Evolutionary conservation across 148 eudicot species (phyloP).

Genomic region (Tetragonia tetragonoides): DNA sequence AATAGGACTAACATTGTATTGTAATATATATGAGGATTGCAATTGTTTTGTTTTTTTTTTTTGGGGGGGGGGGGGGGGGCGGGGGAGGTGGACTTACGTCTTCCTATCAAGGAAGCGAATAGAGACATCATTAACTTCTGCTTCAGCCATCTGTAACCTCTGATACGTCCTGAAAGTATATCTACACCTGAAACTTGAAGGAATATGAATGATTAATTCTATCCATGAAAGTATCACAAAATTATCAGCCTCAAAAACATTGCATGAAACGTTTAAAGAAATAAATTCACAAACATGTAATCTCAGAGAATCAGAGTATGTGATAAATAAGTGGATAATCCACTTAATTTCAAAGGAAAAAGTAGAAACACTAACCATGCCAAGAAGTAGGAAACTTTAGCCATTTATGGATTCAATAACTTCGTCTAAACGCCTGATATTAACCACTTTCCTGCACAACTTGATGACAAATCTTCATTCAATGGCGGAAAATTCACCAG

Average conservation of each 20-base stretch:
- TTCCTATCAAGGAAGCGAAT: slow-evolving; percentile 87
- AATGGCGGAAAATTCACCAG: slow-evolving; percentile 30
- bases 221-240: not conserved
- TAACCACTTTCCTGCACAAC: slow-evolving; percentile 97
- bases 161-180: slow-evolving; percentile 95
- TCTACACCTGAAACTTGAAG: slow-evolving; percentile 87
- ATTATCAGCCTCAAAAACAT: slow-evolving; percentile 1
- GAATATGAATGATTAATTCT: slow-evolving; percentile 2
- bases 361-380: slow-evolving; percentile 63
- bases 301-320: no score
- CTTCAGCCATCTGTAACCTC: slow-evolving; percentile 89
- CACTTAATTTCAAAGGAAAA: not conserved
- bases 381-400: slow-evolving; percentile 96
- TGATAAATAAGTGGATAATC: no score
- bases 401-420: slow-evolving; percentile 87
- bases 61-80: no score
- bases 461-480: slow-evolving; percentile 46
- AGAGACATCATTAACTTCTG: slow-evolving; percentile 88
- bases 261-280: no score
- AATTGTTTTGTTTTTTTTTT: no score
- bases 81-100: slow-evolving; percentile 54
- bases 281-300: no score
- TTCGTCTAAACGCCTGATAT: slow-evolving; percentile 85
- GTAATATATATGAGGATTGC: no score
- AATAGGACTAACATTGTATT: no score